Conservation (phyloP, 2,329 filamentous ascomycete genomes). For the Penicillium sp. region DNA sequence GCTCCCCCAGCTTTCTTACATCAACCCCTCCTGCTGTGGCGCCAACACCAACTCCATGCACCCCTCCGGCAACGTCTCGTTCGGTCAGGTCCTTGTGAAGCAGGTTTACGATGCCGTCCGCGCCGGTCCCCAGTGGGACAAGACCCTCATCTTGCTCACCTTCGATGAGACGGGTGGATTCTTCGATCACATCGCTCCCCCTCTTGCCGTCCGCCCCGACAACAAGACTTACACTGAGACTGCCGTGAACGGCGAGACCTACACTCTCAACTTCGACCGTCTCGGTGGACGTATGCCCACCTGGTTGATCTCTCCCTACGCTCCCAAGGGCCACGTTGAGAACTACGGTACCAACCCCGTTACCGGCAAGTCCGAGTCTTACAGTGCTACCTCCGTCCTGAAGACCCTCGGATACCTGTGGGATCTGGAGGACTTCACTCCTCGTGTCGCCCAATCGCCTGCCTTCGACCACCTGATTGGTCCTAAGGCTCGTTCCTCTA, state of each 20-base stretch:
- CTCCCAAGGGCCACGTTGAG: slow-evolving; percentile 26
- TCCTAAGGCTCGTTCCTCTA: slow-evolving; percentile 4
- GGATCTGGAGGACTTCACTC: slow-evolving; percentile 31
- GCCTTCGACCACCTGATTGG: slow-evolving; percentile 33
- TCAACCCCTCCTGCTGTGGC: slow-evolving; percentile 39
- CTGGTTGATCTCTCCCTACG: slow-evolving; percentile 31
- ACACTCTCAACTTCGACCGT: slow-evolving; percentile 30
- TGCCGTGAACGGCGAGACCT: slow-evolving; percentile 22
- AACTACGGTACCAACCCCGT: slow-evolving; percentile 28
- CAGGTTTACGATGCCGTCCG: slow-evolving; percentile 39
- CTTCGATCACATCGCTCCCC: slow-evolving; percentile 37
- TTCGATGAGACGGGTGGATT: slow-evolving; percentile 41
- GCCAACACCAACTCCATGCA: slow-evolving; percentile 31
- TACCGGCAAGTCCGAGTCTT: slow-evolving; percentile 25
- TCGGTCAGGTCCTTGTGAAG: slow-evolving; percentile 38
- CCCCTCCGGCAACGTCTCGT: slow-evolving; percentile 34
- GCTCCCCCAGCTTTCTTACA: slow-evolving; percentile 33
- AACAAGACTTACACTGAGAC: slow-evolving; percentile 37
- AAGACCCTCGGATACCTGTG: slow-evolving; percentile 33
- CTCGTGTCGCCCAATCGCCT: slow-evolving; percentile 30
- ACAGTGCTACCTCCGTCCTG: slow-evolving; percentile 31
- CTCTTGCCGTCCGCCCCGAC: slow-evolving; percentile 35
- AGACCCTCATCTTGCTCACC: slow-evolving; percentile 35
- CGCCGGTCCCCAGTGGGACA: slow-evolving; percentile 36
- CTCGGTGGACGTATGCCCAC: slow-evolving; percentile 32